Base-by-base conservation (phyloP, 2,329 filamentous ascomycete genomes). In the Epichloe bromicola region DNA sequence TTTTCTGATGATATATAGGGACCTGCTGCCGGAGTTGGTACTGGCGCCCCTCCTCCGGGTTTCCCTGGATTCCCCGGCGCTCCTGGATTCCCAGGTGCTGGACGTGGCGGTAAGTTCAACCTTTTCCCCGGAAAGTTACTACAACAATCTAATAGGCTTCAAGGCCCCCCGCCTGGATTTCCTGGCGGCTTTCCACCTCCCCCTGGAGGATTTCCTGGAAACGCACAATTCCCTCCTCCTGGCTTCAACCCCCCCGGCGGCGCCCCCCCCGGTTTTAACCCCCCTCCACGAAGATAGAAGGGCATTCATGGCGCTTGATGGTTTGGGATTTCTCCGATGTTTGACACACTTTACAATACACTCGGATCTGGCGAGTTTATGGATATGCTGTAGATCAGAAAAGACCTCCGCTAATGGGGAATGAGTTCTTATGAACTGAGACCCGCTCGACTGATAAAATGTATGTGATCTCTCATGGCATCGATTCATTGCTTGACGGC, bases 1-100 rank as follows among this genome's bases (percentile, higher is more conserved):
- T 65, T 51, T 64, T 45, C 42, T 47, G 34, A 50, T 40, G 33
- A 8, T 57, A 48, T 41, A 15, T 56, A 81, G 78, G 79, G 91
- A 34, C 91, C 91, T 63, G 88, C 88, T 68, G 84, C 86, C 63
- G 91, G 90, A 64, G 85, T 95, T 63, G 91, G 88, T 61, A 85
- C 82, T 53, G 85, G 67, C 38, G 70, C 66, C 52, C 85, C 85
- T 47, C 85, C 86, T 58, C 78, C 74, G 54, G 74, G 75, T 57
- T 75, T 80, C 62, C 72, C 74, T 55, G 68, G 74, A 23, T 70
- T 61, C 74, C 74, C 76, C 44, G 68, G 80, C 66, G 76, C 67
- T 58, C 67, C 68, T 57, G 63, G 66, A 17, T 69, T 70, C 55
- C 63, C 65, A 50, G 64, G 68, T 58, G 75, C 74, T 51, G 71